A percentile compares a stretch with the other conserved stretches of the same genome.
phyloP scores from a whole-genome alignment of 129 eudicot species.

The Artemisia tridentata region DNA sequence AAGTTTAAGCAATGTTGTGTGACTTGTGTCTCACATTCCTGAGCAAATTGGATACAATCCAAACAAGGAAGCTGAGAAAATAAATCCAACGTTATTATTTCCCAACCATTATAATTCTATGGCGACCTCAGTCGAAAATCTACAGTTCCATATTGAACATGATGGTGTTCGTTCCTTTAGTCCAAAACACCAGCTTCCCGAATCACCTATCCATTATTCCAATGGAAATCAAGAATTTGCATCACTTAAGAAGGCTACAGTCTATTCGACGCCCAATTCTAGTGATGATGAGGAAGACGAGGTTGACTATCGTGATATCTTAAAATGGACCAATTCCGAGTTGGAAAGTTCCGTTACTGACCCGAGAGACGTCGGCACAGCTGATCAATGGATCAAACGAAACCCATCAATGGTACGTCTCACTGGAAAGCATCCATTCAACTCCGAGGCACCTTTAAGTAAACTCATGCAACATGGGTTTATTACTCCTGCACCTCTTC shows the following conservation, averaged over 20 bases:
- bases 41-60: constrained; percentile 21
- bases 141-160: constrained; percentile 53
- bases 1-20: constrained; percentile 13
- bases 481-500: constrained; percentile 91
- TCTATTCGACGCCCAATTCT: constrained; percentile 16
- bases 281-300: constrained; percentile 41
- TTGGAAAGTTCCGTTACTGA: constrained; percentile 63
- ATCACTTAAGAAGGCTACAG: neutral
- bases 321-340: constrained; percentile 46
- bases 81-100: neutral
- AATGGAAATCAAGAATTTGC: constrained; percentile 9
- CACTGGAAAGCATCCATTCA: constrained; percentile 95
- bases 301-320: constrained; percentile 24
- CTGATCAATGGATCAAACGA: constrained; percentile 82
- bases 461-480: constrained; percentile 96
- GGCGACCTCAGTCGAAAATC: constrained; percentile 90
- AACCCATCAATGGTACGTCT: constrained; percentile 78
- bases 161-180: constrained; percentile 35
- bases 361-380: constrained; percentile 59
- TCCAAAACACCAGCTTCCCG: constrained; percentile 45
- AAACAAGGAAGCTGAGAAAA: constrained; percentile 5
- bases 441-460: constrained; percentile 76
- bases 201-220: constrained; percentile 50
- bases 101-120: constrained; percentile 18
- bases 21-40: constrained; percentile 28